Evolutionary conservation across 108 stramenopile species (phyloP).

Genomic region (Skeletonema tropicum): DNA sequence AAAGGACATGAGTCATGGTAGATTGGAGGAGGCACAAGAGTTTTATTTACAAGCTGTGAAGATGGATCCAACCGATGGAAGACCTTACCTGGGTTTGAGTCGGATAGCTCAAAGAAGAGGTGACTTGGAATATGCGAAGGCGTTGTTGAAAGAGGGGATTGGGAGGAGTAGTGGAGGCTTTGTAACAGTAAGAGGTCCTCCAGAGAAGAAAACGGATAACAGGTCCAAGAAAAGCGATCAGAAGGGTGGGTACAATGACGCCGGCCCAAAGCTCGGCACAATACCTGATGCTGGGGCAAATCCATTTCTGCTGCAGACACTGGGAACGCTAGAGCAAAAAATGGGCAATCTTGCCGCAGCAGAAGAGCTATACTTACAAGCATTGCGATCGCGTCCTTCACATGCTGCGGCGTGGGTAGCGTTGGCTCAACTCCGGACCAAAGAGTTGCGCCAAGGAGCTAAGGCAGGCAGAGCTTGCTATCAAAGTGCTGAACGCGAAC

Average conservation of each 20-base stretch:
- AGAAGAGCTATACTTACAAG: constrained; percentile 74
- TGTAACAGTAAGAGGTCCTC: constrained; percentile 29
- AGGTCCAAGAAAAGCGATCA: neutral
- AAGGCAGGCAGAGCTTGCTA: constrained; percentile 78
- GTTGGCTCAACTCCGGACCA: constrained; percentile 82
- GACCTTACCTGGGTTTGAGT: constrained; percentile 85
- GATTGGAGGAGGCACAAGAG: constrained; percentile 72
- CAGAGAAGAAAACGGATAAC: constrained; percentile 1
- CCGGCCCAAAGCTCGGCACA: constrained; percentile 16
- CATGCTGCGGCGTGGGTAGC: constrained; percentile 89
- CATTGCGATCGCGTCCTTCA: constrained; percentile 70
- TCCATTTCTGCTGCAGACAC: constrained; percentile 83
- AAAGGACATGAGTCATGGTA: constrained; percentile 62
- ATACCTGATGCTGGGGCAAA: constrained; percentile 73
- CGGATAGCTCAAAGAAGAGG: constrained; percentile 77
- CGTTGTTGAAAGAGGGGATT: constrained; percentile 67
- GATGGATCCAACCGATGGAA: constrained; percentile 80
- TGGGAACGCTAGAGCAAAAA: constrained; percentile 83
- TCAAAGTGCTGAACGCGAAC: constrained; percentile 75
- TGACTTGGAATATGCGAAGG: constrained; percentile 70
- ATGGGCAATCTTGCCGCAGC: constrained; percentile 74
- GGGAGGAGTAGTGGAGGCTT: constrained; percentile 37
- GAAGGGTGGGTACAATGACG: constrained; percentile 2
- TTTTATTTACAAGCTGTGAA: constrained; percentile 57
- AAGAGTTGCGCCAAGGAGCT: constrained; percentile 76